Conservation (phyloP, 2,329 filamentous ascomycete genomes). For the Sphaerulina populicola region DNA sequence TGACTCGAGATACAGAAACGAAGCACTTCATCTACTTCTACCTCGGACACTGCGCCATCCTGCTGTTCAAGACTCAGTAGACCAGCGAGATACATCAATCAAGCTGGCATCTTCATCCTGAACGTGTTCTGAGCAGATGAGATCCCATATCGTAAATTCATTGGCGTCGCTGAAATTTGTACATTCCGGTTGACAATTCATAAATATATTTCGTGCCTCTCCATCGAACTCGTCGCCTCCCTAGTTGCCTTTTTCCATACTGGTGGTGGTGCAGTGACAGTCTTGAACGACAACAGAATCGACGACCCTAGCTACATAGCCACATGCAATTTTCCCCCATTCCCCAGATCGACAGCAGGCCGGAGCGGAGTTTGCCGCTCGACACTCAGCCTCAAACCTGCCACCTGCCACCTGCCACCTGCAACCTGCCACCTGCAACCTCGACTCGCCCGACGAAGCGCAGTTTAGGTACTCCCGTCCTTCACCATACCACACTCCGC, state of each 20-base stretch:
- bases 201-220: neutral
- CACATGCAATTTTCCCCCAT: neutral
- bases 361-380: neutral
- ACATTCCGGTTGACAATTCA: neutral
- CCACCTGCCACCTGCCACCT: too few relatives aligned
- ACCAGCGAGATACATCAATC: neutral
- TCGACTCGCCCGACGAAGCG: neutral
- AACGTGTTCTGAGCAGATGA: neutral
- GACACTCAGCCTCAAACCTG: constrained; percentile 3
- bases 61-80: constrained; percentile 98
- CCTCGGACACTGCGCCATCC: constrained; percentile 93
- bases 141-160: neutral
- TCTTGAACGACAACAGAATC: neutral
- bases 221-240: neutral
- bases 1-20: constrained; percentile 57
- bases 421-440: constrained; percentile 3
- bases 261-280: neutral
- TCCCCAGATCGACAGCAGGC: neutral
- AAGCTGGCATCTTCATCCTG: neutral
- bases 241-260: neutral
- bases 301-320: neutral
- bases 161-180: neutral
- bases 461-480: constrained; percentile 2
- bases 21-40: constrained; percentile 99
- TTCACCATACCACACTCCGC: neutral